A percentile compares a stretch with the other conserved stretches of the same genome.
phyloP scores from a whole-genome alignment of 106 monocot species.

The Dendrobium chrysotoxum region DNA sequence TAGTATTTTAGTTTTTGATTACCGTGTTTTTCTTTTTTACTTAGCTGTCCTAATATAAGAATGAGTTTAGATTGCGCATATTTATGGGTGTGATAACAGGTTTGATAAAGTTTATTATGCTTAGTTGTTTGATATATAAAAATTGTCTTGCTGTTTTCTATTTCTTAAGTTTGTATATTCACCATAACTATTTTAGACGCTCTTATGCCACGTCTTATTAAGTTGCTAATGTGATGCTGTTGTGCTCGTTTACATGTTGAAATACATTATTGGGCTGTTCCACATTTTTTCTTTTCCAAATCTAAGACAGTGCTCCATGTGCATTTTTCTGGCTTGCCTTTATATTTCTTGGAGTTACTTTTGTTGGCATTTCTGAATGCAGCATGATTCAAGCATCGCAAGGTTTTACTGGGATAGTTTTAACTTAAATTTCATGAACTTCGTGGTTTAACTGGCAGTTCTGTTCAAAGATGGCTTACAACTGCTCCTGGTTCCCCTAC shows the following conservation, averaged over 20 bases:
- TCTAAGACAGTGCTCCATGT: neutral
- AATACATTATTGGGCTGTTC: neutral
- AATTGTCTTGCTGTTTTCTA: neutral
- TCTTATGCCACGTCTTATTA: neutral
- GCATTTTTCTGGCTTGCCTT: neutral
- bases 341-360: neutral
- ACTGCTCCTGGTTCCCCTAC: constrained; percentile 94
- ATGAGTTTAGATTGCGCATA: neutral
- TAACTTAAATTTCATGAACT: neutral
- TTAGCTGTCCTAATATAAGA: neutral
- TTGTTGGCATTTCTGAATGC: neutral
- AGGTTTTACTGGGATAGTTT: neutral
- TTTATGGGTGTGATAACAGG: neutral
- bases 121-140: neutral
- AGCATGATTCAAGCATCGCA: too few relatives aligned
- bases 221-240: neutral
- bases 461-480: constrained; percentile 92
- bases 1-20: too few relatives aligned
- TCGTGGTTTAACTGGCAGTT: constrained; percentile 31
- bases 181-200: neutral
- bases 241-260: neutral
- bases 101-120: neutral
- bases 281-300: neutral
- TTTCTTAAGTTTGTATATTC: neutral
- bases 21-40: neutral